phyloP scores from a whole-genome alignment of 2,329 filamentous ascomycete genomes.

The Chaetoscypha palmicola region DNA sequence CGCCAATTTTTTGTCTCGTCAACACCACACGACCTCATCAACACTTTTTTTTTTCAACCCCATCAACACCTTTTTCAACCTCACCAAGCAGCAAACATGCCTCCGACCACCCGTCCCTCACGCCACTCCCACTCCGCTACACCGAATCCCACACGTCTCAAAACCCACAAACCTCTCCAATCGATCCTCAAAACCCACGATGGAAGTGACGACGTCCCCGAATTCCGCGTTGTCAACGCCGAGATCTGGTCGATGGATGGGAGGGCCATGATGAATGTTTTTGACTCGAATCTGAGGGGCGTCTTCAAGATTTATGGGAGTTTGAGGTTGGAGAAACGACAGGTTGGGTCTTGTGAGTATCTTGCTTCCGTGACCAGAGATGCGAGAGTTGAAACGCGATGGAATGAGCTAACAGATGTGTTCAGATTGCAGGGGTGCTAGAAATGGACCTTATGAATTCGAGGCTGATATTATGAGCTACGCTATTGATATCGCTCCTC shows the following conservation, averaged over 20 bases:
- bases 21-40: too few relatives aligned
- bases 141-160: not conserved
- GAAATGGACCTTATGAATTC: constrained; percentile 2
- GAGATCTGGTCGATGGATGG: constrained; percentile 5
- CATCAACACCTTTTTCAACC: not conserved
- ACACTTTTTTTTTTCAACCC: too few relatives aligned
- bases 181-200: not conserved
- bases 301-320: not conserved
- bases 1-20: too few relatives aligned
- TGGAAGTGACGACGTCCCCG: not conserved
- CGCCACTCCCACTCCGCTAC: not conserved
- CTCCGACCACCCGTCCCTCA: not conserved
- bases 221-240: not conserved
- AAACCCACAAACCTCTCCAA: not conserved
- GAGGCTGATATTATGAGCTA: constrained; percentile 3
- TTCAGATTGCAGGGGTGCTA: constrained; percentile 1
- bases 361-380: not conserved
- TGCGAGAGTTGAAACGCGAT: not conserved
- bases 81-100: not conserved
- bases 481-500: constrained; percentile 1
- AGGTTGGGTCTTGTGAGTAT: not conserved
- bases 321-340: not conserved
- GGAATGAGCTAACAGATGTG: not conserved
- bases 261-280: not conserved
- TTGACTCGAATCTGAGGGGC: constrained; percentile 2